Evolutionary conservation across 257 asterid species (phyloP).

Genomic region (Solanum pimpinellifolium): DNA sequence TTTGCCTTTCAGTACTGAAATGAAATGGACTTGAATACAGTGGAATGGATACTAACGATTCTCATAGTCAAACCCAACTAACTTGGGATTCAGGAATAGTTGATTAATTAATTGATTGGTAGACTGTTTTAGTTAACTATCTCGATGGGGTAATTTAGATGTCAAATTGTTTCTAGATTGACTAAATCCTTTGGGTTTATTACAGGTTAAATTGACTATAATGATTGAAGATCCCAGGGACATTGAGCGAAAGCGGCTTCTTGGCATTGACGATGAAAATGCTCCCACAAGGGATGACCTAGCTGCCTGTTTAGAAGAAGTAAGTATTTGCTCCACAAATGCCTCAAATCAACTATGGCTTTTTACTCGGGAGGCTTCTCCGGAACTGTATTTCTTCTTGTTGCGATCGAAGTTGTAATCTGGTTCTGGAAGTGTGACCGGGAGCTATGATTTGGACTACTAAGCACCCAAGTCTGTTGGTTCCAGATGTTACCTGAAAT

Average conservation of each 20-base stretch:
- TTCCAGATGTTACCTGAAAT: neutral
- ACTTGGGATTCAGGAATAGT: neutral
- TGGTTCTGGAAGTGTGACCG: neutral
- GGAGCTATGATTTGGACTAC: neutral
- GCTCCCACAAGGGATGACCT: constrained; percentile 95
- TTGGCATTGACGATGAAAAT: constrained; percentile 85
- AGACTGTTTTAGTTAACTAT: neutral
- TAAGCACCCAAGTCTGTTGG: neutral
- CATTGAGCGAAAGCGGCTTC: constrained; percentile 81
- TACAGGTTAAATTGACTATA: constrained; percentile 71
- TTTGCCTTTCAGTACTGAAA: neutral
- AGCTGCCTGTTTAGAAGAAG: constrained; percentile 73
- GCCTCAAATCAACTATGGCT: neutral
- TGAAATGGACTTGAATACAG: neutral
- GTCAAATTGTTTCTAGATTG: neutral
- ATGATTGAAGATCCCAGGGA: constrained; percentile 97
- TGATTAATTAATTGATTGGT: neutral
- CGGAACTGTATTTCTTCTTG: neutral
- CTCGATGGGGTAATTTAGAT: neutral
- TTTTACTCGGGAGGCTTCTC: neutral
- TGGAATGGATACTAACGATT: neutral
- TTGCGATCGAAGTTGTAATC: neutral
- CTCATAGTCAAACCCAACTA: neutral
- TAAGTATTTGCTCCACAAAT: constrained; percentile 8
- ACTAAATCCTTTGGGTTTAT: neutral